Percentiles rank a stretch among this genome's conserved stretches.
phyloP scores from a whole-genome alignment of 768 basidiomycete species.

The Lentinula aciculospora region DNA sequence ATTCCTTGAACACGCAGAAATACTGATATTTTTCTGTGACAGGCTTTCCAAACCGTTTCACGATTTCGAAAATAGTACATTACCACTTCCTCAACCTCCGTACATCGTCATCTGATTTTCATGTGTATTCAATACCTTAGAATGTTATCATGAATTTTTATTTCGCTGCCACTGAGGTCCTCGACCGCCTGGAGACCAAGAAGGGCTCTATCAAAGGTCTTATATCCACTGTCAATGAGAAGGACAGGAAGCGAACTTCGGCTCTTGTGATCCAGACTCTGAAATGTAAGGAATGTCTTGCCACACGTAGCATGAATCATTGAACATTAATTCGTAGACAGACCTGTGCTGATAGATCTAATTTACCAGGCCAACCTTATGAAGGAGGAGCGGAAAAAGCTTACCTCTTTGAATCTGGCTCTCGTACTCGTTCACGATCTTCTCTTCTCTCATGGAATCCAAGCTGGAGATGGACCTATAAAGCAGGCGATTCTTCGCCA shows the following conservation, averaged over 20 bases:
- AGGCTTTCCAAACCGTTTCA: neutral
- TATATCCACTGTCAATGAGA: conserved; percentile 66
- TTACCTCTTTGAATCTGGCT: conserved; percentile 71
- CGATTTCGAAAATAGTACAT: conserved; percentile 10
- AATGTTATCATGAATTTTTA: conserved; percentile 82
- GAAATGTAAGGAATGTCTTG: conserved; percentile 63
- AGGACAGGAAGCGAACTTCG: conserved; percentile 70
- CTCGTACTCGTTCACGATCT: conserved; percentile 90
- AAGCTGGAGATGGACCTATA: conserved; percentile 85
- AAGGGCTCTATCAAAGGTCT: conserved; percentile 91
- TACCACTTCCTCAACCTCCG: too few species aligned
- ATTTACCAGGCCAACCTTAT: conserved; percentile 64
- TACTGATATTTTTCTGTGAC: conserved; percentile 12
- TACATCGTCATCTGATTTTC: conserved; percentile 22
- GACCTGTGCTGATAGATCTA: conserved; percentile 64
- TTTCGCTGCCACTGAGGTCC: conserved; percentile 77
- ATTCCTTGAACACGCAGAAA: conserved; percentile 7
- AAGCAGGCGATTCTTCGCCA: conserved; percentile 86
- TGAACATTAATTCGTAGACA: conserved; percentile 47
- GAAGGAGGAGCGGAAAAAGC: conserved; percentile 67
- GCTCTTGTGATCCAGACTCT: conserved; percentile 92
- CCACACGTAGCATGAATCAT: neutral
- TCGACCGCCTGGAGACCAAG: conserved; percentile 84
- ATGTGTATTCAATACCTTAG: conserved; percentile 10
- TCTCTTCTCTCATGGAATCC: conserved; percentile 77